These are phyloP conservation scores for Nemania sp. DNA, from an alignment of 2,329 filamentous ascomycete genomes.

Conservation along the genomic window DNA sequence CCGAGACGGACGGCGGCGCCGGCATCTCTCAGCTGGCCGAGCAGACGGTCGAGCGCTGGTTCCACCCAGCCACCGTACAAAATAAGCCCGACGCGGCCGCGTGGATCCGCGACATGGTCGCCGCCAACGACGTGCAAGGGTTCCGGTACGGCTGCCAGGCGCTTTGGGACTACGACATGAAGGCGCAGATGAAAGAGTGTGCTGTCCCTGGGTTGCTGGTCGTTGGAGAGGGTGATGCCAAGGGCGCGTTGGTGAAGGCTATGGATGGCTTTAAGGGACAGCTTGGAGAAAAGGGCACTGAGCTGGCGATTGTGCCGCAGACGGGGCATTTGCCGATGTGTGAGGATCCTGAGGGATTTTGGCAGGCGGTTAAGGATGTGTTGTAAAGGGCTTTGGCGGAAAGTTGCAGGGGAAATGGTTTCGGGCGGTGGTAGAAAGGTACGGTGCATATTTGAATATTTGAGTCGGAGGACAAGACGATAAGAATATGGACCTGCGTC, in stretches of 20 bases:
- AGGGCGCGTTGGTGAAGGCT: conserved; percentile 70
- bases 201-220: conserved; percentile 67
- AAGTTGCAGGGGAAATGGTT: too few species aligned
- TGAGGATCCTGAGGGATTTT: conserved; percentile 71
- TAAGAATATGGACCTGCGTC: too few species aligned
- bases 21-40: conserved; percentile 69
- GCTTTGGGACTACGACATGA: conserved; percentile 72
- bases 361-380: conserved; percentile 63
- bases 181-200: conserved; percentile 56
- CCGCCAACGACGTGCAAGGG: conserved; percentile 68
- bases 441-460: too few species aligned
- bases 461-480: too few species aligned
- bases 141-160: conserved; percentile 71
- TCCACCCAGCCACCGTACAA: conserved; percentile 59
- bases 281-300: conserved; percentile 57
- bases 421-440: too few species aligned
- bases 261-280: conserved; percentile 73
- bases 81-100: conserved; percentile 52
- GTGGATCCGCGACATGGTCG: conserved; percentile 70
- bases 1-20: conserved; percentile 59
- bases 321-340: conserved; percentile 86
- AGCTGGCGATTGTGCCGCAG: conserved; percentile 66
- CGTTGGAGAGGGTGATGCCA: conserved; percentile 73
- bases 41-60: conserved; percentile 76
- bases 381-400: conserved; percentile 42